Evolutionary conservation across 192 early-diverging fungal genomes (phyloP).

Genomic region (Endogone sp.): DNA sequence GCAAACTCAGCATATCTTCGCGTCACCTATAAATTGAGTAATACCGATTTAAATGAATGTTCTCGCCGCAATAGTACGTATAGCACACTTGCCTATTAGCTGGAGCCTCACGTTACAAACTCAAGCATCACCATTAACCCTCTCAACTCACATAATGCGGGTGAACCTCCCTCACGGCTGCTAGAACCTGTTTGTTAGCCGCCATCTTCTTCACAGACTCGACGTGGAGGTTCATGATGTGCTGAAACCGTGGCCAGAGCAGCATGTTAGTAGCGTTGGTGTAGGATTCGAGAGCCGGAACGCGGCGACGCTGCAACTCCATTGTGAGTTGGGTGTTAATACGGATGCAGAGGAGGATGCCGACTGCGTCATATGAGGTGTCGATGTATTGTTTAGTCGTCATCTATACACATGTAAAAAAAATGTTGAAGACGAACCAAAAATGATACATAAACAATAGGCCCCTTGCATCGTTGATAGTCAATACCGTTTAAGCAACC

Average conservation of each 20-base stretch:
- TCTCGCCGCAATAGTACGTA: not conserved
- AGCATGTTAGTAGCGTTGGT: slow-evolving; percentile 90
- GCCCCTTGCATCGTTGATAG: too few relatives aligned
- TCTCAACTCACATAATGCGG: slow-evolving; percentile 76
- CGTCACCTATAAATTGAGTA: slow-evolving; percentile 54
- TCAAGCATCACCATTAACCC: too few relatives aligned
- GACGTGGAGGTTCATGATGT: slow-evolving; percentile 85
- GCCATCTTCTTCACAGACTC: slow-evolving; percentile 85
- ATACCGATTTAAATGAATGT: not conserved
- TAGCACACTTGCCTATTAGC: too few relatives aligned
- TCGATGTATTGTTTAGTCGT: slow-evolving; percentile 68
- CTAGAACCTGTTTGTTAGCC: slow-evolving; percentile 50
- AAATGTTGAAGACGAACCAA: too few relatives aligned
- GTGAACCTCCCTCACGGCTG: slow-evolving; percentile 61
- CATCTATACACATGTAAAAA: too few relatives aligned
- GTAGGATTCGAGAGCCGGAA: slow-evolving; percentile 84
- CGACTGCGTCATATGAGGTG: slow-evolving; percentile 80
- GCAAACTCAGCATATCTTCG: slow-evolving; percentile 92
- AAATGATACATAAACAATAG: too few relatives aligned
- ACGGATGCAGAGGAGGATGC: slow-evolving; percentile 85
- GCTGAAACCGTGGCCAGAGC: slow-evolving; percentile 86
- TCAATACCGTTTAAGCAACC: not conserved
- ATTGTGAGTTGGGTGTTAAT: slow-evolving; percentile 78
- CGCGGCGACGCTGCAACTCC: slow-evolving; percentile 75
- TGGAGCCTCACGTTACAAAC: too few relatives aligned